Evolutionary conservation across 257 asterid species (phyloP), one percentile per base, ranked within the genome.

Genomic region (Prunella vulgaris): DNA sequence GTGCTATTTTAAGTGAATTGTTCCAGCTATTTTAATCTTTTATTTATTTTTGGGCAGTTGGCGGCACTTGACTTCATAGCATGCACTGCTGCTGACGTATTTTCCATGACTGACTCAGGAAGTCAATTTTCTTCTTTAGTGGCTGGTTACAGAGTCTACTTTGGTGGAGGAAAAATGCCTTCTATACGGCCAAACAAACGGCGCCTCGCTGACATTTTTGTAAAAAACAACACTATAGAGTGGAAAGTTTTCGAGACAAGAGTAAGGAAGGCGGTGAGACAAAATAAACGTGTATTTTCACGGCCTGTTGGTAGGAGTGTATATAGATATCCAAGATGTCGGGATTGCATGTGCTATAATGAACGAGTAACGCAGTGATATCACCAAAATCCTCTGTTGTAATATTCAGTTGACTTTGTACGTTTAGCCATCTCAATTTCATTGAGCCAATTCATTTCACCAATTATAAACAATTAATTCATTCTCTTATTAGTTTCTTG

Each of bases 31-130:
- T 13, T 12, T 12, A 40, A 3, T 13, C 0, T 13, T 24, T 22
- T 42, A 3, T 64, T 5, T n/a, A n/a, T n/a, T 52, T 71, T 60
- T 15, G 46, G 79, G 88, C 96, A 94, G 99, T 80, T 89, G 84
- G 99, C 99, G 13, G 97, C 96, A 0, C 80, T 94, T 76, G 99
- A 94, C 83, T 94, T 94, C 81, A 85, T 94, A 68, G 97, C 73
- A 54, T 91, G 96, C 89, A 78, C 96, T 0, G 97, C 96, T 59
- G 84, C 99, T 33, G 97, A 94, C 74, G 80, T 84, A 54, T 94
- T 94, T 74, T 93, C 96, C 78, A 94, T 94, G 97, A 94, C 99
- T 22, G 99, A 94, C 81, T 89, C 99, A 0, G 99, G 99, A 27
- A 94, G 99, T 74, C 97, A 91, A 66, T 91, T 94, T 79, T 94